Evolutionary conservation across 352 stramenopile genomes (phyloP), one percentile per base, ranked within the genome.

Genomic region (Phytophthora ohioensis): DNA sequence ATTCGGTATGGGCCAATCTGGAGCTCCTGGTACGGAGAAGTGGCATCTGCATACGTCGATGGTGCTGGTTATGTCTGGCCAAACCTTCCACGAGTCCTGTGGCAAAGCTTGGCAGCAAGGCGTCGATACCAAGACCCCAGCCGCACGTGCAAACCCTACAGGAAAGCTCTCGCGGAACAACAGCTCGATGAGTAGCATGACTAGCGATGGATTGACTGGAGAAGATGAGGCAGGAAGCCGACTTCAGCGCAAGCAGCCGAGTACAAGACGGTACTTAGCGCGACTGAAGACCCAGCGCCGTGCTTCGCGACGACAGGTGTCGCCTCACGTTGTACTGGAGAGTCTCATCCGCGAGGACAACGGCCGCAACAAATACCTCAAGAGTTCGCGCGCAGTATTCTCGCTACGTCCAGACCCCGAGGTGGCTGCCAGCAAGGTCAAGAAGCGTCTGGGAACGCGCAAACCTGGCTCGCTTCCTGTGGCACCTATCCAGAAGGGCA

Each of bases 11-110:
- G 82, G 79, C 17, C 85, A 93, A 75, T 91, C 87, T 13, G 84
- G 84, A 2, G 76, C 84, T 15, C 68, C 71, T 35, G 77, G 80
- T 21, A 83, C 80, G 38, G 87, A 96, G 59, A 94, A 93, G 67
- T 96, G 89, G 89, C 92, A 94, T 34, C 59, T 93, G 64, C 81
- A 91, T 57, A 95, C 82, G 41, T 96, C 89, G 0, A 93, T 91
- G 79, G 89, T 96, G 31, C 83, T 94, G 32, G 76, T 94, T 13
- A 89, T 88, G 70, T 82, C 85, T 11, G 86, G 89, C 1, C 82
- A 94, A 63, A 85, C 80, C 12, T 96, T 96, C 71, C 89, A 96
- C 71, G 89, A 96, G 72, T 92, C 89, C 11, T 96, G 89, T 71
- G 89, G 80, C 42, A 94, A 92, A 52, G 87, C 87, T 7, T 96